phyloP scores from a whole-genome alignment of 2,329 filamentous ascomycete genomes.

The Fusarium brachygibbosum region DNA sequence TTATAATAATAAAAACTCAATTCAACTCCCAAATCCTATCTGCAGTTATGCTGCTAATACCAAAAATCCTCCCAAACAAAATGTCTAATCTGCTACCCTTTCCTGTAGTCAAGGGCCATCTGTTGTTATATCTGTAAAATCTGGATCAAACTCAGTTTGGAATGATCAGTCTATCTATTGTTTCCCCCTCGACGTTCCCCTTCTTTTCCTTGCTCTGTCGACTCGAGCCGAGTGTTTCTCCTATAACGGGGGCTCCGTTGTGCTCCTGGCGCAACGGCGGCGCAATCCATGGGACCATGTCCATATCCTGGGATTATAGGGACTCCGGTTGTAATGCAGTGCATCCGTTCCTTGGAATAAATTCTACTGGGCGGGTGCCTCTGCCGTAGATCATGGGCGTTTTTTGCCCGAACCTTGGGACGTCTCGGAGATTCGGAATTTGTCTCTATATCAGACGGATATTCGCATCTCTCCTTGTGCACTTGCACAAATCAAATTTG shows the following conservation, averaged over 20 bases:
- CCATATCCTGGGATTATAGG: conserved; percentile 32
- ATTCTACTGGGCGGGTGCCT: conserved; percentile 34
- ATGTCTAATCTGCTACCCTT: conserved; percentile 49
- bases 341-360: conserved; percentile 34
- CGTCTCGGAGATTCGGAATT: conserved; percentile 43
- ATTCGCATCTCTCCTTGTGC: conserved; percentile 40
- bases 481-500: conserved; percentile 44
- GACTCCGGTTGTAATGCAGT: conserved; percentile 40
- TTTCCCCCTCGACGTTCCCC: conserved; percentile 23
- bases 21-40: conserved; percentile 13
- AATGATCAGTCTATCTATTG: conserved; percentile 33
- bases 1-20: conserved; percentile 1
- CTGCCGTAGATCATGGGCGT: conserved; percentile 41
- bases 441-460: conserved; percentile 44
- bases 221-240: conserved; percentile 35
- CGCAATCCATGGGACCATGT: conserved; percentile 37
- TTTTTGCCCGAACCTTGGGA: conserved; percentile 30
- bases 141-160: conserved; percentile 35
- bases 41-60: conserved; percentile 21
- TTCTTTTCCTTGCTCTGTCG: conserved; percentile 22
- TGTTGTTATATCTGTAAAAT: conserved; percentile 39
- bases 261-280: conserved; percentile 35
- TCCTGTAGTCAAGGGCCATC: conserved; percentile 44
- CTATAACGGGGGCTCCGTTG: conserved; percentile 22
- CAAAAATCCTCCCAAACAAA: conserved; percentile 36